These are phyloP conservation scores for Podospora australis DNA, from an alignment of 495 filamentous ascomycete species.

Conservation along the genomic window DNA sequence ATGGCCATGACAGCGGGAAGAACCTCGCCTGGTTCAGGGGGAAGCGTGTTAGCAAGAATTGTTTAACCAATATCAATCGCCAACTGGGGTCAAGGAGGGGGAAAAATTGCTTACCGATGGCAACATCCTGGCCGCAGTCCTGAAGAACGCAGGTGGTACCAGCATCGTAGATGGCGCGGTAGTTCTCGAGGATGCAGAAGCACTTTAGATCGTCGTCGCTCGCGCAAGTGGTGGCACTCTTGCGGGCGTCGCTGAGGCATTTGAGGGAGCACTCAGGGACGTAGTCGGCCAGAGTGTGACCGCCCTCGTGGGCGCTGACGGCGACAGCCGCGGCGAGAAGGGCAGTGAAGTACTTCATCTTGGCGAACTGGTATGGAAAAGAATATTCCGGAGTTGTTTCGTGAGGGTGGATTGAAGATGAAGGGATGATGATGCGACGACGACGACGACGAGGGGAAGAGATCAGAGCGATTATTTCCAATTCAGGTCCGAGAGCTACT, in stretches of 20 bases:
- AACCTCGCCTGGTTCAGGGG: slow-evolving; percentile 9
- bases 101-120: slow-evolving; percentile 4
- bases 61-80: background rate
- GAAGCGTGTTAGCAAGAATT: background rate
- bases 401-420: background rate
- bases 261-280: slow-evolving; percentile 18
- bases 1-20: slow-evolving; percentile 17
- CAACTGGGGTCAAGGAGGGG: background rate
- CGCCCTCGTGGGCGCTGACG: slow-evolving; percentile 1
- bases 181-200: slow-evolving; percentile 23
- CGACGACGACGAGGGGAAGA: background rate
- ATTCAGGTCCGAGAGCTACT: background rate
- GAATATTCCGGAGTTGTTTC: background rate
- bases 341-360: slow-evolving; percentile 15
- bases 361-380: background rate
- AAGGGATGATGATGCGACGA: slow-evolving; percentile 1
- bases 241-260: slow-evolving; percentile 18
- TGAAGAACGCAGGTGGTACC: slow-evolving; percentile 19
- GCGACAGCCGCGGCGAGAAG: slow-evolving; percentile 11
- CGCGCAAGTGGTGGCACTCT: slow-evolving; percentile 14
- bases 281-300: slow-evolving; percentile 6
- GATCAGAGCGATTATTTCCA: background rate
- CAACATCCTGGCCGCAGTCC: slow-evolving; percentile 15
- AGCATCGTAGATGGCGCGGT: slow-evolving; percentile 16
- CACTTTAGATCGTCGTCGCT: slow-evolving; percentile 15